These are phyloP conservation scores for Pichia sp. DNA, from an alignment of 1,139 yeast species.

Conservation along the genomic window DNA sequence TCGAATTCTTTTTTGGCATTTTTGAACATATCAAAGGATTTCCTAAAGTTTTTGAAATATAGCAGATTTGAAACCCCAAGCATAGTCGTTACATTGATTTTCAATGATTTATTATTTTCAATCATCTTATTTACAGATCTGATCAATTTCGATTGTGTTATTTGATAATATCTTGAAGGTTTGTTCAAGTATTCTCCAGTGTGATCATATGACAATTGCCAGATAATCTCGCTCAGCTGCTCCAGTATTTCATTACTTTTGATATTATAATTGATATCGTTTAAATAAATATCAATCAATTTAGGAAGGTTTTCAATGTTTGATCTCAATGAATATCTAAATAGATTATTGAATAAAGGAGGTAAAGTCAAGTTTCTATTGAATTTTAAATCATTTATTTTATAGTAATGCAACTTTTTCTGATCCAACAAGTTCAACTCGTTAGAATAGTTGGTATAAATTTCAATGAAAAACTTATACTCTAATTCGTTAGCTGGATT, in stretches of 20 bases:
- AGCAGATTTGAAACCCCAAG: slow-evolving; percentile 22
- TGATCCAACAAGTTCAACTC: slow-evolving; percentile 21
- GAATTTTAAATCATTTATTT: slow-evolving; percentile 13
- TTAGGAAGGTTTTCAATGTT: slow-evolving; percentile 15
- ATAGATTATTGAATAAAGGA: slow-evolving; percentile 20
- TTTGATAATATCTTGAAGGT: slow-evolving; percentile 16
- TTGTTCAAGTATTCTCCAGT: slow-evolving; percentile 18
- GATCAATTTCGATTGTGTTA: slow-evolving; percentile 20
- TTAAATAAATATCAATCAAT: slow-evolving; percentile 15
- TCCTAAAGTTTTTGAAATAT: slow-evolving; percentile 15
- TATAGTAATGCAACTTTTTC: slow-evolving; percentile 18
- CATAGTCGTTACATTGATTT: slow-evolving; percentile 20
- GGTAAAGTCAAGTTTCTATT: slow-evolving; percentile 18
- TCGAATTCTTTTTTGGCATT: slow-evolving; percentile 24
- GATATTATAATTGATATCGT: slow-evolving; percentile 6
- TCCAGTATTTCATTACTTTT: slow-evolving; percentile 10
- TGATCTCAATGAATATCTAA: slow-evolving; percentile 18
- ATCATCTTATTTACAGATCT: slow-evolving; percentile 16
- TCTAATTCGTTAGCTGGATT: slow-evolving; percentile 24
- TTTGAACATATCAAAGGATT: slow-evolving; percentile 19
- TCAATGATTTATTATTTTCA: slow-evolving; percentile 8
- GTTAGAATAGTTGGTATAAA: slow-evolving; percentile 15
- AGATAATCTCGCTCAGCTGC: slow-evolving; percentile 22
- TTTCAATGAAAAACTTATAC: slow-evolving; percentile 17
- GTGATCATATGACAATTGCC: slow-evolving; percentile 23